Evolutionary conservation across 768 basidiomycete species (phyloP).

Genomic region (Pleurotus citrinopileatus): DNA sequence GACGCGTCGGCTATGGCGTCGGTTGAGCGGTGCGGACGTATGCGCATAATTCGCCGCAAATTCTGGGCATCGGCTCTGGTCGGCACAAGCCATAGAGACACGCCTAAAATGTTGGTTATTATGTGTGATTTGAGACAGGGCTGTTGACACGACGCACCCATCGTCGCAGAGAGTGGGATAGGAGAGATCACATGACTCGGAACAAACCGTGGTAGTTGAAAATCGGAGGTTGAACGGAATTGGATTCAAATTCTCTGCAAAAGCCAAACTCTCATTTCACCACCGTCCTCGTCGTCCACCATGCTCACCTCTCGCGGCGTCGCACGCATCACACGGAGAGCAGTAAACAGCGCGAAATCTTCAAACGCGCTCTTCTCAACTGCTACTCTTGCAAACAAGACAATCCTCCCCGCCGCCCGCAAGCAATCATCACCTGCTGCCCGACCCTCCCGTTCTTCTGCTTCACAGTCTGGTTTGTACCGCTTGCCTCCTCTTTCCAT

Average conservation of each 20-base stretch:
- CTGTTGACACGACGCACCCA: constrained; percentile 2
- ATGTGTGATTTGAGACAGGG: not conserved
- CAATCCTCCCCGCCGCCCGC: constrained; percentile 39
- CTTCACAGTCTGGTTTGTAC: constrained; percentile 52
- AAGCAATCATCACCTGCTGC: constrained; percentile 43
- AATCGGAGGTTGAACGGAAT: constrained; percentile 12
- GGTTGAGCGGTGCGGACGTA: constrained; percentile 12
- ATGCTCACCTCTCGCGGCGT: constrained; percentile 90
- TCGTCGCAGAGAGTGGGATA: not conserved
- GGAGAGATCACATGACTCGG: constrained; percentile 4
- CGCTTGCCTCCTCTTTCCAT: constrained; percentile 8
- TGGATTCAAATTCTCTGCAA: constrained; percentile 8
- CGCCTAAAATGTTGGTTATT: constrained; percentile 31
- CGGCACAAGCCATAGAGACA: constrained; percentile 74
- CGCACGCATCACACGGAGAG: constrained; percentile 84
- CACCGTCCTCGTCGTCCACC: constrained; percentile 33
- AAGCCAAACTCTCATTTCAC: constrained; percentile 19
- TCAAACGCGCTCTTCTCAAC: constrained; percentile 82
- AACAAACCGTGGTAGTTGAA: constrained; percentile 9
- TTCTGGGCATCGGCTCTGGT: constrained; percentile 35
- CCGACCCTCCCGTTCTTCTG: constrained; percentile 47
- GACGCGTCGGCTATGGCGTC: constrained; percentile 22
- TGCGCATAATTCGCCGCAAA: constrained; percentile 46
- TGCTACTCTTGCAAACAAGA: constrained; percentile 56
- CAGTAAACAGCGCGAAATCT: constrained; percentile 70